Conservation (phyloP, 805 yeast genomes). For the Tetrapisispora arboricola region DNA sequence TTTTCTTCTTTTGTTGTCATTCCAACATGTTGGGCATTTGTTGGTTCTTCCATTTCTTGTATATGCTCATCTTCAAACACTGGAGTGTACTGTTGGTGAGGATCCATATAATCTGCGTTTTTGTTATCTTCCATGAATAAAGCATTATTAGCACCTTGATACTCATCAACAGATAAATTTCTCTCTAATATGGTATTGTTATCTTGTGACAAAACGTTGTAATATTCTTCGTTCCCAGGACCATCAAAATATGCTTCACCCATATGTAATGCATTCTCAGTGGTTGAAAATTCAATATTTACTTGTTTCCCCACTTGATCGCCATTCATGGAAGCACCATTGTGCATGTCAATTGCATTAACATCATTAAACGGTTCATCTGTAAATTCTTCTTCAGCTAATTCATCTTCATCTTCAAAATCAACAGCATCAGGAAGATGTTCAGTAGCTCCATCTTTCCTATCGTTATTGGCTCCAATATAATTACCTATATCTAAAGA, state of each 20-base stretch:
- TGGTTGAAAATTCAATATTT: not conserved
- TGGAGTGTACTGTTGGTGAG: conserved; percentile 12
- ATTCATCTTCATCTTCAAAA: conserved; percentile 87
- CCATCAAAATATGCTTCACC: conserved; percentile 4
- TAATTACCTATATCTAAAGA: conserved; percentile 26
- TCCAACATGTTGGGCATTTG: conserved; percentile 8
- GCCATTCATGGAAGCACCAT: not conserved
- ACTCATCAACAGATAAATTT: conserved; percentile 8
- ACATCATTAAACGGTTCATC: conserved; percentile 13
- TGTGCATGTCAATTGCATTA: not conserved
- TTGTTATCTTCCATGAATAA: conserved; percentile 24
- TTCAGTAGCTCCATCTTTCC: conserved; percentile 34
- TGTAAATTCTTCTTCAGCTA: conserved; percentile 70
- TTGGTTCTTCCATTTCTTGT: conserved; percentile 8
- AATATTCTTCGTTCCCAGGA: conserved; percentile 4
- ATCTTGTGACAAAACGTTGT: conserved; percentile 4
- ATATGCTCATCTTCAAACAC: conserved; percentile 13
- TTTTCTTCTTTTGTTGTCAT: conserved; percentile 24
- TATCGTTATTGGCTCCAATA: conserved; percentile 15
- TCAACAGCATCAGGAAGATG: conserved; percentile 92
- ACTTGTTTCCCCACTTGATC: not conserved
- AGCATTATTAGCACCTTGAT: conserved; percentile 23
- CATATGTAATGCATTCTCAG: not conserved
- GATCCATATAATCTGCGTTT: conserved; percentile 12
- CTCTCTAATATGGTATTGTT: conserved; percentile 3